Conservation (phyloP, 768 basidiomycete genomes). For the Kwoniella shandongensis region DNA sequence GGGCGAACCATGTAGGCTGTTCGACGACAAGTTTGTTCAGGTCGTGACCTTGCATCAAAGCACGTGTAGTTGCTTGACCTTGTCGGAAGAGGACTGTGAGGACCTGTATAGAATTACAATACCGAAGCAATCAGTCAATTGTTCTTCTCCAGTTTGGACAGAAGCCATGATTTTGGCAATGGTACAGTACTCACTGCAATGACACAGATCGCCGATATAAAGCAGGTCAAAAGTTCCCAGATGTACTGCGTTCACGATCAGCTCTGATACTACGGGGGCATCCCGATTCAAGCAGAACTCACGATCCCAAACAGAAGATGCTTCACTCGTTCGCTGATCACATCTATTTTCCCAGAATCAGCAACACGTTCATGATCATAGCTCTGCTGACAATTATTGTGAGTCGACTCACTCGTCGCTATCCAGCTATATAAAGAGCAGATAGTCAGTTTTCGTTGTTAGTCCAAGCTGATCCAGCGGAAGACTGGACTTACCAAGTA, state of each 20-base stretch:
- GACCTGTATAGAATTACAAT: no score
- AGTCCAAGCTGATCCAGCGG: slow-evolving; percentile 6
- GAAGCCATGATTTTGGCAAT: not conserved
- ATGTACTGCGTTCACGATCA: slow-evolving; percentile 20
- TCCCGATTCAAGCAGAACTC: no score
- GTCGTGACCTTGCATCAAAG: slow-evolving; percentile 7
- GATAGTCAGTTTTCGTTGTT: not conserved
- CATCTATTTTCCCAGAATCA: no score
- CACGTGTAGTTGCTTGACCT: slow-evolving; percentile 18
- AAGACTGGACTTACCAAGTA: slow-evolving; percentile 24
- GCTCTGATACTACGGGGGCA: no score
- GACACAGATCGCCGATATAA: slow-evolving; percentile 23
- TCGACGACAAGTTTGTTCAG: not conserved
- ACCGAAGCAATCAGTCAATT: no score
- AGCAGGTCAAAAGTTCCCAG: slow-evolving; percentile 28
- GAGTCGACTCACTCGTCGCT: no score
- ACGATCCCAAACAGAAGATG: no score
- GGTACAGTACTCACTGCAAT: slow-evolving; percentile 2
- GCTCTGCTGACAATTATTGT: no score
- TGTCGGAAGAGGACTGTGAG: slow-evolving; percentile 15
- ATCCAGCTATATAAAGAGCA: no score
- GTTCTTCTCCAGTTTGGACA: no score
- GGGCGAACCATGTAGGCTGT: not conserved
- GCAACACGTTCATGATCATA: no score
- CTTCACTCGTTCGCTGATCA: no score